Base-by-base conservation (phyloP, 78 protist genomes). In the Parvularia atlantis region DNA sequence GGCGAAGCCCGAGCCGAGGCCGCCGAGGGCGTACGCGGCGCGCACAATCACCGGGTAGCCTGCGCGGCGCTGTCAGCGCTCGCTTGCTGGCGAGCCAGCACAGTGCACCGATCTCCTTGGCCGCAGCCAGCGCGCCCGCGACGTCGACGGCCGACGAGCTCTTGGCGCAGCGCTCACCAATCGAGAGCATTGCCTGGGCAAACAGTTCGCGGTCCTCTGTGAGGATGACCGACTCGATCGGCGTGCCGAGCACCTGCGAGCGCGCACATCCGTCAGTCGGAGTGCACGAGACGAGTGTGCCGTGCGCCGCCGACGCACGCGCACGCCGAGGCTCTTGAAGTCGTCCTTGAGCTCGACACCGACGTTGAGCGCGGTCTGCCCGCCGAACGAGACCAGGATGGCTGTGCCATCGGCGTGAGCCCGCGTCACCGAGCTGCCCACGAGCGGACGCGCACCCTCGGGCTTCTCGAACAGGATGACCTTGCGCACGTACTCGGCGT, bases 311-410 rank as follows among this genome's bases (percentile, higher is more conserved):
- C 20, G 70, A 22, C 31, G 20, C 22, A 53, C 22, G 57, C 22
- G 22, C 5, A 40, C 52, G 24, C 39, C 54, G 37, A 22, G 54
- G 17, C 9, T 71, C 67, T 73, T 62, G n/a, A 75, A 43, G 62
- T 54, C 64, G 46, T 92, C 39, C 35, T 88, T 71, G 3, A 92
- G 80, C 71, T 84, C 85, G 43, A 94, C 69, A 58, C 96, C 98
- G 67, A 92, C 91, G 85, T 94, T 94, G 61, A 94, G 88, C 10
- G 95, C 98, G 16, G 98, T 95, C 81, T 95, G 98, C 4, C 98
- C 98, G 36, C 98, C 98, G 64, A 90, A 92, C 33, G 93, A 80
- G 0, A 92, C 89, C 36, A 91, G 69, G 40, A 95, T 82, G 35
- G 19, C 46, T 41, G 46, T 41, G 46, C n/a, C n/a, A n/a, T n/a